Evolutionary conservation across 495 filamentous ascomycete genomes (phyloP).

Genomic region (Copromyces sp.): DNA sequence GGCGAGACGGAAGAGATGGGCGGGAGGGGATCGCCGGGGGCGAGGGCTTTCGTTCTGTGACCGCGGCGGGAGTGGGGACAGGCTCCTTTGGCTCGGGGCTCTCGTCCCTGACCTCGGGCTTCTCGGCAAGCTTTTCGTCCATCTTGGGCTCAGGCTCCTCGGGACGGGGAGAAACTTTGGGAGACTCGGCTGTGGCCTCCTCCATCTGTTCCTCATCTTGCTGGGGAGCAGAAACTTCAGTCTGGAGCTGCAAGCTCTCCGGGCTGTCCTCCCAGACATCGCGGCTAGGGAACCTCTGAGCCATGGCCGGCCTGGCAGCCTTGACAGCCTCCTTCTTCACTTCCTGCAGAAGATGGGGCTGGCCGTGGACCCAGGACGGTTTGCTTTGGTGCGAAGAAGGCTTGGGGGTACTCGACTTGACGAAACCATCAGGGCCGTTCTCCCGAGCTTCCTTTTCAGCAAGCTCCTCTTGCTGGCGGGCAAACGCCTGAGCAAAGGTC

Average conservation of each 20-base stretch:
- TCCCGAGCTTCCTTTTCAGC: slow-evolving; percentile 38
- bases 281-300: slow-evolving; percentile 79
- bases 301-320: slow-evolving; percentile 35
- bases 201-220: slow-evolving; percentile 26
- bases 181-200: background rate
- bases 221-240: slow-evolving; percentile 63
- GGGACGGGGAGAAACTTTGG: slow-evolving; percentile 2
- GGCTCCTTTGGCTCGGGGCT: slow-evolving; percentile 22
- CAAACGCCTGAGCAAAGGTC: slow-evolving; percentile 43
- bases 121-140: slow-evolving; percentile 20
- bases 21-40: background rate
- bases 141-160: slow-evolving; percentile 14
- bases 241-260: slow-evolving; percentile 68
- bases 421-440: slow-evolving; percentile 31
- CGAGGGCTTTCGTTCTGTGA: background rate
- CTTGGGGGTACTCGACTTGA: slow-evolving; percentile 7
- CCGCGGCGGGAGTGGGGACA: background rate
- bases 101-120: slow-evolving; percentile 14
- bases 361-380: slow-evolving; percentile 34
- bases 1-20: background rate
- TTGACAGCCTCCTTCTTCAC: slow-evolving; percentile 18
- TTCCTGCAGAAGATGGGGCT: slow-evolving; percentile 31
- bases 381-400: slow-evolving; percentile 37
- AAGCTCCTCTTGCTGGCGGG: slow-evolving; percentile 43
- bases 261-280: slow-evolving; percentile 97